phyloP scores from a whole-genome alignment of 2,329 filamentous ascomycete species.

The Xylariomycetidae sp. region DNA sequence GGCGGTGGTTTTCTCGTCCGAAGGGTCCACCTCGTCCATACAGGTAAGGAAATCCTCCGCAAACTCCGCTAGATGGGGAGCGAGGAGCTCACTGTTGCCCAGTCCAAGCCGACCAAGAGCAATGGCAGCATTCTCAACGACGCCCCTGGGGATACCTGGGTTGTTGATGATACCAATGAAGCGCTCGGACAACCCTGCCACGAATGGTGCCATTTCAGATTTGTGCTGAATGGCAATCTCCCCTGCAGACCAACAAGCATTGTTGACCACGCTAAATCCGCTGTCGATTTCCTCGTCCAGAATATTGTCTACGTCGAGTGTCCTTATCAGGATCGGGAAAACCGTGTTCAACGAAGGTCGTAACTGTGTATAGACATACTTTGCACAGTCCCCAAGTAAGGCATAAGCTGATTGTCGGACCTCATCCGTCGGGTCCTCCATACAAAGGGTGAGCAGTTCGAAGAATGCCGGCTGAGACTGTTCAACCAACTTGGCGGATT shows the following conservation, averaged over 20 bases:
- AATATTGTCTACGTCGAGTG: constrained; percentile 77
- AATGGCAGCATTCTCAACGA: constrained; percentile 92
- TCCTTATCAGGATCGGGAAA: constrained; percentile 76
- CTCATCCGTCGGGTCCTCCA: constrained; percentile 87
- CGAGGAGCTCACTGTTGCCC: constrained; percentile 69
- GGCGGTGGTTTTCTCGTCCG: constrained; percentile 90
- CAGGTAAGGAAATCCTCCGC: constrained; percentile 75
- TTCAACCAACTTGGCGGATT: constrained; percentile 72
- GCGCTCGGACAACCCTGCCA: constrained; percentile 70
- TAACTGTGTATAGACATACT: constrained; percentile 82
- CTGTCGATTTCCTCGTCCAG: constrained; percentile 77
- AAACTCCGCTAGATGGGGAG: constrained; percentile 73
- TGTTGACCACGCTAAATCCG: constrained; percentile 91
- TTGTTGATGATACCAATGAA: constrained; percentile 81
- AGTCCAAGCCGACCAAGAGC: constrained; percentile 84
- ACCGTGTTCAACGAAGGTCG: constrained; percentile 68
- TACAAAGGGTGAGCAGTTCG: constrained; percentile 82
- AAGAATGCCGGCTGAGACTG: constrained; percentile 80
- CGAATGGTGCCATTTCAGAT: constrained; percentile 70
- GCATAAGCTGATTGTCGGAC: constrained; percentile 96
- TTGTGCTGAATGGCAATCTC: constrained; percentile 83
- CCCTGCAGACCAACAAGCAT: constrained; percentile 94
- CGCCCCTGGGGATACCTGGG: constrained; percentile 76
- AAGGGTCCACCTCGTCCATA: constrained; percentile 80
- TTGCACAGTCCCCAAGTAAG: constrained; percentile 88